Base-by-base conservation (phyloP, 1,284 basidiomycete species). In the Lentinula novae-zelandiae region DNA sequence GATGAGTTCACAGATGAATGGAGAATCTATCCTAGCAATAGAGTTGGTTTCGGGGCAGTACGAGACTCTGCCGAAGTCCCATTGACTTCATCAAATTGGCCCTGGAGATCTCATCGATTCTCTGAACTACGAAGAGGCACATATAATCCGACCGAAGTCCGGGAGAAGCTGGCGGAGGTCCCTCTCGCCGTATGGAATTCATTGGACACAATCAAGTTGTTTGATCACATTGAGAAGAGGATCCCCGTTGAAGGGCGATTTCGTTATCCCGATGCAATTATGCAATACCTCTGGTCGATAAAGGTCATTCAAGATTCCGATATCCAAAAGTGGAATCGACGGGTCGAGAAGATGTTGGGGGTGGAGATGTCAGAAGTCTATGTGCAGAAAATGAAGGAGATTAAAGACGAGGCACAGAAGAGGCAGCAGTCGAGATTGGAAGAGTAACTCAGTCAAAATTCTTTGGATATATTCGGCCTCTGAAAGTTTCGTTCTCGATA, bases 381-480 rank as follows among this genome's bases (percentile, higher is more conserved):
- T 12, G 20, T 10, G 20, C 2, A 6, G 10, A 12, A 9, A 9
- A 46, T 46, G 44, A 12, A 46, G 44, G 10, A 46, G 44, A 20
- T 46, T 0, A 46, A 46, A 22, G 2, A 42, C 13, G 40, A 42
- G 5, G 17, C 44, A 22, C 0, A 20, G n/a, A n/a, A 12, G 6
- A 15, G 5, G n/a, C 15, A 42, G 13, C 0, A 42, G n/a, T 42
- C 7, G 6, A 42, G n/a, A 5, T n/a, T 6, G 15, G 5, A 7
- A 15, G 13, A 42, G 40, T n/a, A 8, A 8, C 36, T 10, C 36
- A 38, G 12, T 44, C 34, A 53, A 56, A 79, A 81, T 60, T 81
- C 78, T 5, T 82, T 70, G 6, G 64, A 66, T 27, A 82, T 67
- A 53, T 74, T 76, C 27, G 3, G 27, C 27, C 27, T 27, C 27